Evolutionary conservation across 2,329 filamentous ascomycete species (phyloP).

Genomic region (Calonectria pseudoreteaudii): DNA sequence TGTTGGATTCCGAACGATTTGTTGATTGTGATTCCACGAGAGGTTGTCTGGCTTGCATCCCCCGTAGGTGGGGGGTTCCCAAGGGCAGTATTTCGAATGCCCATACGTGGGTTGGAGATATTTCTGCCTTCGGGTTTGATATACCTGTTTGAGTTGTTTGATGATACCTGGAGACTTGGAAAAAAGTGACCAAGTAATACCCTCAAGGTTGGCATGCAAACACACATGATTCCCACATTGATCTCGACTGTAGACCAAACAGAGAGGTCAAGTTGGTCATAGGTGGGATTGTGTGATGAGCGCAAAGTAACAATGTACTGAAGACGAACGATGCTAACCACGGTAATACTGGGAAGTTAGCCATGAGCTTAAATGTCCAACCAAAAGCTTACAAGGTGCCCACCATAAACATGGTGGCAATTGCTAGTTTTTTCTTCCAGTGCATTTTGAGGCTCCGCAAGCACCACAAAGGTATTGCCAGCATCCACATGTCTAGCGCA

Average conservation of each 20-base stretch:
- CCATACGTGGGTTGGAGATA: neutral
- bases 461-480: slow-evolving; percentile 54
- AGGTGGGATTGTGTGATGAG: slow-evolving; percentile 44
- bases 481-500: slow-evolving; percentile 55
- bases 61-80: neutral
- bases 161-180: slow-evolving; percentile 36
- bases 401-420: slow-evolving; percentile 57
- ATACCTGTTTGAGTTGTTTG: neutral
- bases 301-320: slow-evolving; percentile 43
- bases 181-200: slow-evolving; percentile 42
- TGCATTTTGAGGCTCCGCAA: slow-evolving; percentile 48
- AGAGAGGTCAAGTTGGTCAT: slow-evolving; percentile 43
- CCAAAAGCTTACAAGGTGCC: slow-evolving; percentile 51
- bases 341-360: slow-evolving; percentile 40
- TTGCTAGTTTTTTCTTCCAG: slow-evolving; percentile 56
- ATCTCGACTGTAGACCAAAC: slow-evolving; percentile 51
- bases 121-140: neutral
- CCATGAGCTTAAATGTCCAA: fast-evolving
- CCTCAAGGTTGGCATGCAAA: slow-evolving; percentile 47
- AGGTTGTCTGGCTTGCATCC: neutral
- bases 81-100: neutral
- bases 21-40: neutral
- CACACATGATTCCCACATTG: slow-evolving; percentile 51
- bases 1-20: neutral
- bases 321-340: slow-evolving; percentile 46